Base-by-base conservation (phyloP, 768 basidiomycete genomes). In the Strobilomyces echinocephalus region DNA sequence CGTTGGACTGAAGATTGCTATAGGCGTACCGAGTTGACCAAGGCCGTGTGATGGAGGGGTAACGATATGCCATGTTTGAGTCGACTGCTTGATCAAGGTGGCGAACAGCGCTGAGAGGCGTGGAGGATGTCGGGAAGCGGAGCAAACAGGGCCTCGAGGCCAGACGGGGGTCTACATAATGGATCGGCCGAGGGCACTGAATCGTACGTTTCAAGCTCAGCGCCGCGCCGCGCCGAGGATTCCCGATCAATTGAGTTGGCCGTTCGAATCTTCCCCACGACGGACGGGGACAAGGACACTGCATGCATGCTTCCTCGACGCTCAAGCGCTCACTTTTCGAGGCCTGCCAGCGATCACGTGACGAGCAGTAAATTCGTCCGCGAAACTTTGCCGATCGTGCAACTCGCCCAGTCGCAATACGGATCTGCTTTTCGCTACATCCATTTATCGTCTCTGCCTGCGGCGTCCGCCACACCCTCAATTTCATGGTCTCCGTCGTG, bases 401-500 rank as follows among this genome's bases (percentile, higher is more conserved):
- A 16, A 9, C 14, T 9, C n/a, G 33, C 24, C 24, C 24, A 10
- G 39, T 31, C n/a, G 44, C 18, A 53, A 48, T 53, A 46, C n/a
- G 56, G 56, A 60, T 63, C 58, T 56, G 35, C 53, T 54, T 51
- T 58, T 36, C 30, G 39, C 33, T 48, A 30, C 55, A 20, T 49
- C 54, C 55, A 58, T 52, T 52, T 36, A 48, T 38, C 56, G 52
- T 41, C 53, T 52, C 54, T 28, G 50, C 42, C 50, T 61, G 64
- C 61, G 61, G 64, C 62, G 57, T 64, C 50, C 60, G 63, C 63
- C 63, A 64, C 63, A 56, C 41, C 40, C 39, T 46, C 48, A 28
- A 35, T 16, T 49, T 51, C 56, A 40, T 63, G 47, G 64, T 65
- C 58, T 55, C 62, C 50, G 49, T 66, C 46, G 24, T 50, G 34